Conservation (phyloP, 345 rosid species). For the Boechera retrofracta region DNA sequence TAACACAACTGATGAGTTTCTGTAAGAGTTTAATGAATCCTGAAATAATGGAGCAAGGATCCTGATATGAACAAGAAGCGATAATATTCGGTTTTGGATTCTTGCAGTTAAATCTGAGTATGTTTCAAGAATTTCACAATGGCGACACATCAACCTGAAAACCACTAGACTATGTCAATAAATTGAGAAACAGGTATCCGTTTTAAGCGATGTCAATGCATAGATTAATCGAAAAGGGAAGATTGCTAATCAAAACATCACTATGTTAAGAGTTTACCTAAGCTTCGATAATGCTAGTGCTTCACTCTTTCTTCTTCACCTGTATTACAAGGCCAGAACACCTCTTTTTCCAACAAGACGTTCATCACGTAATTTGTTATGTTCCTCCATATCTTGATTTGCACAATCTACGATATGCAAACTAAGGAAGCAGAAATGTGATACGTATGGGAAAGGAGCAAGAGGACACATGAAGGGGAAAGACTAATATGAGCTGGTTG, state of each 20-base stretch:
- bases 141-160: no score
- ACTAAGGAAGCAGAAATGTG: background rate
- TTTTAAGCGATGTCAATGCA: background rate
- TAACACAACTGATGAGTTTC: background rate
- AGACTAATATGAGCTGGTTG: no score
- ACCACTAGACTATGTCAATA: no score
- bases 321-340: background rate
- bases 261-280: constrained; percentile 13
- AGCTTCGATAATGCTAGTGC: background rate
- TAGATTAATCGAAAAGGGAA: background rate
- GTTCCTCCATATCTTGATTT: constrained; percentile 6
- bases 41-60: background rate
- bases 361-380: background rate
- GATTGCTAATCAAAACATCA: background rate
- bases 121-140: no score
- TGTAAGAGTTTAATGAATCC: constrained; percentile 7
- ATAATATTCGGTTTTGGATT: background rate
- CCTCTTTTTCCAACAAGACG: constrained; percentile 12
- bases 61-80: background rate
- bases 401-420: background rate
- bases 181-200: no score
- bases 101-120: no score
- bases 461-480: no score
- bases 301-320: background rate
- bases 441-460: no score